phyloP scores from a whole-genome alignment of 2,329 filamentous ascomycete species.

The Phialophora tarda region DNA sequence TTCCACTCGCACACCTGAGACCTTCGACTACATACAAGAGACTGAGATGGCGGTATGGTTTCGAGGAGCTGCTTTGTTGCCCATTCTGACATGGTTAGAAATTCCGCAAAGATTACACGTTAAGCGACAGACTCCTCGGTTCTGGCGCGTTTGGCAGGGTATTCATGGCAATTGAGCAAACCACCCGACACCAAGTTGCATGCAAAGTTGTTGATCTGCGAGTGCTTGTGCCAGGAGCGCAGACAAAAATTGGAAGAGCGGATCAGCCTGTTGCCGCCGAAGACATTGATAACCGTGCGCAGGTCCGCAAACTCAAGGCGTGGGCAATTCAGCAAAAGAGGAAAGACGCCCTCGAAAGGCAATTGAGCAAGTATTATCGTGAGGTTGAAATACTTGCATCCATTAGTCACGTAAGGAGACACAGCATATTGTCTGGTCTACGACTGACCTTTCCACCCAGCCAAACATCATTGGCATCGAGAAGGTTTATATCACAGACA shows the following conservation, averaged over 20 bases:
- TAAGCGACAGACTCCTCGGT: slow-evolving; percentile 51
- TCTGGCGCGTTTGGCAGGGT: slow-evolving; percentile 52
- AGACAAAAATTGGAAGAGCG: slow-evolving; percentile 17
- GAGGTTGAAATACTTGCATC: slow-evolving; percentile 57
- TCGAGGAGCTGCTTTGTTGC: background rate
- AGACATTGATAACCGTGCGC: slow-evolving; percentile 28
- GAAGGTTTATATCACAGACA: slow-evolving; percentile 60
- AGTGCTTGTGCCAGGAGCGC: slow-evolving; percentile 35
- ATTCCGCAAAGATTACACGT: slow-evolving; percentile 44
- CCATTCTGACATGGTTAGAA: slow-evolving; percentile 39
- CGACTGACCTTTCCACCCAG: slow-evolving; percentile 41
- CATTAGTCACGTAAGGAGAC: slow-evolving; percentile 57
- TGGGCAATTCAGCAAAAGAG: slow-evolving; percentile 37
- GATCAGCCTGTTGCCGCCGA: slow-evolving; percentile 36
- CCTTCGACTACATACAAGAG: slow-evolving; percentile 42
- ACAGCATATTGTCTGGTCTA: background rate
- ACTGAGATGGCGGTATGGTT: slow-evolving; percentile 46
- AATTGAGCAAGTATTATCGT: slow-evolving; percentile 45
- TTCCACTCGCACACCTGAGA: slow-evolving; percentile 10
- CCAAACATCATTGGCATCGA: slow-evolving; percentile 66
- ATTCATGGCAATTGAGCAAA: slow-evolving; percentile 49
- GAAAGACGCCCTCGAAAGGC: slow-evolving; percentile 40
- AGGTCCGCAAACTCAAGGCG: slow-evolving; percentile 32
- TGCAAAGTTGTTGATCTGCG: slow-evolving; percentile 54
- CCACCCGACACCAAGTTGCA: slow-evolving; percentile 46